Percentiles rank a stretch among this genome's conserved stretches.
Evolutionary conservation across 1,139 yeast species (phyloP).

Genomic region (Kurtzmaniella quercitrusa): DNA sequence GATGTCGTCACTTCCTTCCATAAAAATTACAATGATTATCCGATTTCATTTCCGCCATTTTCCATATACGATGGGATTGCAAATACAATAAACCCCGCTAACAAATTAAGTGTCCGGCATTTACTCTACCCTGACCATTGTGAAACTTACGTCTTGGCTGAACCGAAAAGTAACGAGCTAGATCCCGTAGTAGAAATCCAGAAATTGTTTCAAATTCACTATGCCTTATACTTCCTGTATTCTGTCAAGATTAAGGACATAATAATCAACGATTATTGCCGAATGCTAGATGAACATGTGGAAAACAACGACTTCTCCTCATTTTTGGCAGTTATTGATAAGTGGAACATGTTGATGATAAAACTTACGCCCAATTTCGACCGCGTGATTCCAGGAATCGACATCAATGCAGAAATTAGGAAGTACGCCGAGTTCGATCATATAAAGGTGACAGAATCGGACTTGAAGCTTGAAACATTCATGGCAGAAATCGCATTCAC

Average conservation of each 20-base stretch:
- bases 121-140: conserved; percentile 39
- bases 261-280: conserved; percentile 33
- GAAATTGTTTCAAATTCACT: conserved; percentile 41
- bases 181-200: conserved; percentile 75
- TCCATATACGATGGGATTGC: conserved; percentile 13
- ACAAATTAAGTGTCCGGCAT: conserved; percentile 31
- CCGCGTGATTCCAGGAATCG: conserved; percentile 12
- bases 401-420: conserved; percentile 31
- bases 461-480: conserved; percentile 23
- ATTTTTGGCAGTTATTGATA: conserved; percentile 36
- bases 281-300: conserved; percentile 25
- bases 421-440: conserved; percentile 18
- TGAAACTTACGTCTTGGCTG: conserved; percentile 39
- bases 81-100: conserved; percentile 21
- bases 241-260: conserved; percentile 30
- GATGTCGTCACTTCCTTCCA: conserved; percentile 25
- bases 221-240: conserved; percentile 37
- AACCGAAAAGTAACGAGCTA: conserved; percentile 52
- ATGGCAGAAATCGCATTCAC: conserved; percentile 18
- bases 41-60: conserved; percentile 36
- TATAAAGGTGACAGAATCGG: conserved; percentile 15
- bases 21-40: conserved; percentile 31
- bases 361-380: conserved; percentile 28
- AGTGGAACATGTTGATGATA: conserved; percentile 40
- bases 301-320: conserved; percentile 29